Conservation (phyloP, 306 rosid species). For the Urtica urens region DNA sequence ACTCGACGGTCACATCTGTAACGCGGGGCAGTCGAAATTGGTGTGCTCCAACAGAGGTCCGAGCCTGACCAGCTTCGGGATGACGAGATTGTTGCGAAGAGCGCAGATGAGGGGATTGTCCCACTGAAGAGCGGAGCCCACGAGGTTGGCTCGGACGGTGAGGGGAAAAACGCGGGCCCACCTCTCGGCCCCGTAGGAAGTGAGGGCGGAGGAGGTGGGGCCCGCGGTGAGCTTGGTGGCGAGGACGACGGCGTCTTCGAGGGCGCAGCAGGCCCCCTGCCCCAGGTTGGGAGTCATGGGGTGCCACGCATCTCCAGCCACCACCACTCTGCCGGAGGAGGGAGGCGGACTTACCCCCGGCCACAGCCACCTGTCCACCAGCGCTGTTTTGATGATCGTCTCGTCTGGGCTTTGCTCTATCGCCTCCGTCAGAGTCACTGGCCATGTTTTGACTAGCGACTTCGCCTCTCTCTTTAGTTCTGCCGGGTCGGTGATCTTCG, state of each 20-base stretch:
- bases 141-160: constrained; percentile 62
- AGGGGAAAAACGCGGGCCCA: constrained; percentile 72
- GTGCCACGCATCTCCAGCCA: constrained; percentile 95
- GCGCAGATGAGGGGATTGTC: constrained; percentile 61
- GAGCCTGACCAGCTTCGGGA: constrained; percentile 65
- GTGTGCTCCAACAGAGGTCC: constrained; percentile 71
- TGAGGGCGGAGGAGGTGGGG: constrained; percentile 47
- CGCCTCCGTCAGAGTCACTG: constrained; percentile 34
- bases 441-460: constrained; percentile 51
- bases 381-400: constrained; percentile 49
- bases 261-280: constrained; percentile 93
- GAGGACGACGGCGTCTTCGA: constrained; percentile 66
- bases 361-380: constrained; percentile 89
- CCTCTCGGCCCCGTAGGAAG: constrained; percentile 52
- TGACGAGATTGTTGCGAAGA: constrained; percentile 48
- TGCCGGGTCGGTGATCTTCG: constrained; percentile 38
- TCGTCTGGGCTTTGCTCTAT: constrained; percentile 59
- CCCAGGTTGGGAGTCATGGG: constrained; percentile 98
- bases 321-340: constrained; percentile 55
- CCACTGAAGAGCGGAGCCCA: constrained; percentile 68
- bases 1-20: no score
- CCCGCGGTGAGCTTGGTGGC: constrained; percentile 61
- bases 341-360: constrained; percentile 55
- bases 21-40: constrained; percentile 48
- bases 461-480: constrained; percentile 56